Evolutionary conservation across 2,329 filamentous ascomycete genomes (phyloP), one percentile per base, ranked within the genome.

Genomic region (Colletotrichum tropicicola): DNA sequence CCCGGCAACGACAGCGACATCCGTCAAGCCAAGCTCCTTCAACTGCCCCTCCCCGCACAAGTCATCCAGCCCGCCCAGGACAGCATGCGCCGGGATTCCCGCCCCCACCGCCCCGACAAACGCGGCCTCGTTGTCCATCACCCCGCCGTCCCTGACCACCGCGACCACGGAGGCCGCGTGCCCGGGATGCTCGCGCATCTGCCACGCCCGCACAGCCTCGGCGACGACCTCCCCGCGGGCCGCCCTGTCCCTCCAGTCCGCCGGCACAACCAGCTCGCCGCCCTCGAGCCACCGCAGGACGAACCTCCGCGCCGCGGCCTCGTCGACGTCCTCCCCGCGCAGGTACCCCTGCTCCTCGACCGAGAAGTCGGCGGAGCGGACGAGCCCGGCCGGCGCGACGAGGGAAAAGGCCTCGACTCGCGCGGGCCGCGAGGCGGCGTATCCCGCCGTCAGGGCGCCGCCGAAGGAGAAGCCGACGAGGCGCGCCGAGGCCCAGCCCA

Each of bases 391-490:
- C 0, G 83, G 83, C 1, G 83, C 83, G n/a, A 86, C 70, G 0
- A 85, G 72, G 0, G 72, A 72, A 49, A 81, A 74, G 13, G 73
- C 79, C 10, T 65, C 59, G 5, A 79, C 78, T 0, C 72, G 69
- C 7, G 67, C 51, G 0, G 75, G 65, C 8, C 75, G 70, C 3
- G 70, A 68, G 0, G 73, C 72, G 0, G 76, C 73, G 49, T 82
- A 87, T 0, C 75, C 75, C 0, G 75, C 76, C 0, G 78, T 74
- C 0, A 79, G 71, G 0, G 76, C 71, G 2, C 74, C 82, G 10
- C 85, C 85, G 53, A 87, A 85, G 0, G 83, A 86, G 68, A 75
- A 87, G 0, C 83, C 83, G 0, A 87, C 57, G 0, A 87, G 51
- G 68, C 85, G 82, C 0, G 75, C 79, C 17, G 72, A 66, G 0